A percentile compares a stretch with the other conserved stretches of the same genome.
Evolutionary conservation across 2,329 filamentous ascomycete genomes (phyloP).

Genomic region (Ceratocystis diversiconidia): DNA sequence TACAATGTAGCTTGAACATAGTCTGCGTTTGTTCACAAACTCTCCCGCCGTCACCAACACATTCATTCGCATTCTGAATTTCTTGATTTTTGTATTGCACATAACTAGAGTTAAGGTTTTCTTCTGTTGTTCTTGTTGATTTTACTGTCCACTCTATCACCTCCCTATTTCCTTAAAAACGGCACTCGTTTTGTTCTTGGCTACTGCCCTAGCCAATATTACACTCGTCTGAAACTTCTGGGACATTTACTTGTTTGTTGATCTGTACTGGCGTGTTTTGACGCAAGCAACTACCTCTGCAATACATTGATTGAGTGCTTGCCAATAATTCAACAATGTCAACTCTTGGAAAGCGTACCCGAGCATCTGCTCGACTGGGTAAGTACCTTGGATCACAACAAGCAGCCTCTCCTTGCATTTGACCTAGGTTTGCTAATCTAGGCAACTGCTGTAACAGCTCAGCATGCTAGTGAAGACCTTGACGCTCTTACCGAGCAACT

Average conservation of each 20-base stretch:
- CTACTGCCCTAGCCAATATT: not conserved
- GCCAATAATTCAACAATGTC: slow-evolving; percentile 8
- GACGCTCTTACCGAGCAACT: slow-evolving; percentile 9
- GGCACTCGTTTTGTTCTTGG: not conserved
- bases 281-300: slow-evolving; percentile 1
- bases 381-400: slow-evolving; percentile 4
- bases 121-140: not conserved
- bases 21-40: not conserved
- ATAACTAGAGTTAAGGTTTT: not conserved
- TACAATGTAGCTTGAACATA: not conserved
- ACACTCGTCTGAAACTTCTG: slow-evolving; percentile 4
- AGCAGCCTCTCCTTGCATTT: not conserved
- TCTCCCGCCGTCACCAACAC: not conserved
- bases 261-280: not conserved
- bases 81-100: not conserved
- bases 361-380: slow-evolving; percentile 15
- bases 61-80: not conserved
- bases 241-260: not conserved
- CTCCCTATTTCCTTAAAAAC: not conserved
- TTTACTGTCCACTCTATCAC: not conserved
- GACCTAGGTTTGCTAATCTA: not conserved
- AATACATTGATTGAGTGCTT: slow-evolving; percentile 1
- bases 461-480: not conserved
- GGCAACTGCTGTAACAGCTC: not conserved
- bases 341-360: slow-evolving; percentile 17